These are phyloP conservation scores for Cutaneotrichosporon sp. DNA, from an alignment of 1,284 basidiomycete species.

Conservation along the genomic window DNA sequence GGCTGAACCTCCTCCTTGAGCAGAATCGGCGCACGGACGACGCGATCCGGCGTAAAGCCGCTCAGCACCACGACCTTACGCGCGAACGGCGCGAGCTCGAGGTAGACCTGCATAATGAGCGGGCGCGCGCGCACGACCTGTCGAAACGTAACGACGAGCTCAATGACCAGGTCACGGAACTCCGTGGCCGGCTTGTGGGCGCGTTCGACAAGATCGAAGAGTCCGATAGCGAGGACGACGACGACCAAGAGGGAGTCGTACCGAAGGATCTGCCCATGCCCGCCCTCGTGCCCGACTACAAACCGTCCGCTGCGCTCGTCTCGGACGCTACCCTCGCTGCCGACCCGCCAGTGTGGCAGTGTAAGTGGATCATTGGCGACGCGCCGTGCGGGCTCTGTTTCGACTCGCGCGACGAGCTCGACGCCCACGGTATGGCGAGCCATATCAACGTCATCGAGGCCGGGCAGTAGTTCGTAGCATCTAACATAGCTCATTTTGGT, in stretches of 20 bases:
- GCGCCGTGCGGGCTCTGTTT: conserved; percentile 11
- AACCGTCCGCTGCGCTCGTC: neutral
- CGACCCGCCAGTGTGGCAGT: conserved; percentile 14
- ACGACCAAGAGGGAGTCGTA: conserved; percentile 11
- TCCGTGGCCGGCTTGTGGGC: conserved; percentile 33
- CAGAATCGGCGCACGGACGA: conserved; percentile 41
- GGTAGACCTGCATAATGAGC: conserved; percentile 12
- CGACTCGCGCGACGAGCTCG: conserved; percentile 17
- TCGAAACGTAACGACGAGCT: conserved; percentile 33
- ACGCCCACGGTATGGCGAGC: conserved; percentile 11
- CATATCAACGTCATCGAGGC: conserved; percentile 7
- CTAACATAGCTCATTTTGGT: no score
- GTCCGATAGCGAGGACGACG: conserved; percentile 13
- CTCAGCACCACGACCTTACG: conserved; percentile 16
- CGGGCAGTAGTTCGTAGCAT: neutral
- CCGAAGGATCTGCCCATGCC: conserved; percentile 6
- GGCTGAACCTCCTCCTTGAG: conserved; percentile 31
- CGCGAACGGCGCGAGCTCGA: conserved; percentile 22
- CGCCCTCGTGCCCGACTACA: conserved; percentile 8
- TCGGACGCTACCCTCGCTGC: conserved; percentile 10
- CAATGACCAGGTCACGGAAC: conserved; percentile 19
- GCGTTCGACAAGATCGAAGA: conserved; percentile 20
- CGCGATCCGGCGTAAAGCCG: conserved; percentile 28
- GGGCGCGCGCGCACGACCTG: conserved; percentile 16
- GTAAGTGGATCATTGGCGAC: conserved; percentile 18